Conservation (phyloP, 208 protist species). For the Naegleria fowleri region DNA sequence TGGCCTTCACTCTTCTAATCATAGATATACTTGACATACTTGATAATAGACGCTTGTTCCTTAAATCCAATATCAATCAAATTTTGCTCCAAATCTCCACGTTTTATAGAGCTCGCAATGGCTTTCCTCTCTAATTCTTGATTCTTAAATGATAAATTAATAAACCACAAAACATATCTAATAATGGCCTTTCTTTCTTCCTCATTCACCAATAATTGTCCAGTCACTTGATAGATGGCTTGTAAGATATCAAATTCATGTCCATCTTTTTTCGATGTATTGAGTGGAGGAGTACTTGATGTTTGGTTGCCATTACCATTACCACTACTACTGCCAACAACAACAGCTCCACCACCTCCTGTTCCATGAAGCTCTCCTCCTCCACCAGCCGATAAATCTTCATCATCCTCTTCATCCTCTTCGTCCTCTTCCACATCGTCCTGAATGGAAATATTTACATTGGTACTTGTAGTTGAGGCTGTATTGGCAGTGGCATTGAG, state of each 20-base stretch:
- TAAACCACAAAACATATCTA: not conserved
- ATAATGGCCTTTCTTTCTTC: not conserved
- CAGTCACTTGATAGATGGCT: not conserved
- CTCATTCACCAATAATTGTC: not conserved
- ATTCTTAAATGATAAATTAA: not conserved
- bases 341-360: not conserved
- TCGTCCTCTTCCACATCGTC: not conserved
- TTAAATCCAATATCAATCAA: conserved; percentile 8
- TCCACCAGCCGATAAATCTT: not conserved
- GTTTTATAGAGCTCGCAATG: not conserved
- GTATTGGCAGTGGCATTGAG: not conserved
- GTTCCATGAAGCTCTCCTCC: not conserved
- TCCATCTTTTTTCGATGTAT: not conserved
- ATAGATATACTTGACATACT: not conserved
- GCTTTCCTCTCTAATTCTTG: not conserved
- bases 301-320: no score
- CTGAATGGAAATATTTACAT: not conserved
- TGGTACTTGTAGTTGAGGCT: not conserved
- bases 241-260: not conserved
- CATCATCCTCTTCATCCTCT: not conserved
- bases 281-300: not conserved
- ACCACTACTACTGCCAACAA: no score
- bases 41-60: not conserved
- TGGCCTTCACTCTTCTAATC: not conserved
- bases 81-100: not conserved